These are phyloP conservation scores for Clavaria fumosa DNA, from an alignment of 768 basidiomycete genomes.

Conservation along the genomic window DNA sequence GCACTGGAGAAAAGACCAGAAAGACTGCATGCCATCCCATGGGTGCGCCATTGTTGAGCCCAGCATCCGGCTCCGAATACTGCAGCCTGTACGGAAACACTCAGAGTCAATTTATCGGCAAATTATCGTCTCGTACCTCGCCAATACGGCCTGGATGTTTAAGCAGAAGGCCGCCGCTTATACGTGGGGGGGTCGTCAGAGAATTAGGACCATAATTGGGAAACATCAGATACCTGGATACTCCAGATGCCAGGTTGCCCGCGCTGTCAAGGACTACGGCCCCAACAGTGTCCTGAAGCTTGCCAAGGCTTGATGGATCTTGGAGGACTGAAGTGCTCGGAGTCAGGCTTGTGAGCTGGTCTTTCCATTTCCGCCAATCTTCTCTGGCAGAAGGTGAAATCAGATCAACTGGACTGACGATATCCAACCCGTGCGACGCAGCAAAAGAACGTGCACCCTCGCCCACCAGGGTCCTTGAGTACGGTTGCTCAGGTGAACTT, in stretches of 20 bases:
- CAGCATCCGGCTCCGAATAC: slow-evolving; percentile 65
- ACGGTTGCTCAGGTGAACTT: neutral
- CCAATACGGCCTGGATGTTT: slow-evolving; percentile 63
- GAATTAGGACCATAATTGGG: neutral
- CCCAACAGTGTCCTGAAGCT: slow-evolving; percentile 69
- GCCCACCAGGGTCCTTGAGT: slow-evolving; percentile 40
- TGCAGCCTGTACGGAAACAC: slow-evolving; percentile 36
- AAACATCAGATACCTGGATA: slow-evolving; percentile 41
- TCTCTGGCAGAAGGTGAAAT: slow-evolving; percentile 30
- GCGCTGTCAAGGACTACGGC: slow-evolving; percentile 41
- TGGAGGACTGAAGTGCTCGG: slow-evolving; percentile 3
- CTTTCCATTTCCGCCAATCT: slow-evolving; percentile 52
- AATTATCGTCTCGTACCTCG: slow-evolving; percentile 30
- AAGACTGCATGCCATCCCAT: slow-evolving; percentile 42
- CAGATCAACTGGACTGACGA: slow-evolving; percentile 30
- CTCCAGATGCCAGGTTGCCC: slow-evolving; percentile 47
- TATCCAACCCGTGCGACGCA: slow-evolving; percentile 14
- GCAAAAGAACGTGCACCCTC: slow-evolving; percentile 49
- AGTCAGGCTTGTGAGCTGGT: slow-evolving; percentile 19
- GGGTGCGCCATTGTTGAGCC: slow-evolving; percentile 28
- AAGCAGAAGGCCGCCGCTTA: slow-evolving; percentile 71
- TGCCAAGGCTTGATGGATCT: slow-evolving; percentile 14
- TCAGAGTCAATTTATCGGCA: neutral
- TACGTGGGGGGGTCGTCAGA: slow-evolving; percentile 3
- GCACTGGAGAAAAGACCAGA: slow-evolving; percentile 28